phyloP scores from a whole-genome alignment of 1,284 basidiomycete species.

The Filobasidium uniguttulatum region DNA sequence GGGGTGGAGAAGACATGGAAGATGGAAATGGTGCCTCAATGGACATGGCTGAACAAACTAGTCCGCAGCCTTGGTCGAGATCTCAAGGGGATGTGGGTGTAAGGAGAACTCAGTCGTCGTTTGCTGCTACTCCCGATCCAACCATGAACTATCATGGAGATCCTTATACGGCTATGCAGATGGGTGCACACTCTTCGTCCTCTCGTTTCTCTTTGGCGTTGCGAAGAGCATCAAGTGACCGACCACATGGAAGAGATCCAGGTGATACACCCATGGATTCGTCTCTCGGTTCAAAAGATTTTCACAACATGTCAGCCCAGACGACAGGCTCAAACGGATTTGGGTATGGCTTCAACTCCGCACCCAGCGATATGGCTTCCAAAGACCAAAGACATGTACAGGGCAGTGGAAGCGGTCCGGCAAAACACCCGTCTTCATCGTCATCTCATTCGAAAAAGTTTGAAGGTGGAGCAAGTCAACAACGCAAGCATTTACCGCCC shows the following conservation, averaged over 20 bases:
- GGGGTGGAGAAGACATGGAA: background rate
- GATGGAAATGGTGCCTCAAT: background rate
- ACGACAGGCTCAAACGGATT: too few species aligned
- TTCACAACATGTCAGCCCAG: too few species aligned
- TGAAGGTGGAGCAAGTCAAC: background rate
- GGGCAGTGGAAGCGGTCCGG: too few species aligned
- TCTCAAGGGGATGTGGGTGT: too few species aligned
- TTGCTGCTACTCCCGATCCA: background rate
- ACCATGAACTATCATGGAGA: background rate
- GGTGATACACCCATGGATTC: background rate
- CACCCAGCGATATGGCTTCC: too few species aligned
- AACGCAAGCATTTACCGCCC: slow-evolving; percentile 5
- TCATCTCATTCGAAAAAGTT: background rate
- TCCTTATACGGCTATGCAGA: background rate
- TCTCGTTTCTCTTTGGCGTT: background rate
- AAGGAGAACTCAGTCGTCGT: background rate
- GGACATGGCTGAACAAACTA: background rate
- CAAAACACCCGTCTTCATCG: background rate
- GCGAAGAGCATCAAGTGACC: background rate
- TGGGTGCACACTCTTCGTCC: background rate
- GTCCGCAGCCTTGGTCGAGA: background rate
- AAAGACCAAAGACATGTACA: too few species aligned
- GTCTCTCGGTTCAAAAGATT: too few species aligned
- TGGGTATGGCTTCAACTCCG: too few species aligned
- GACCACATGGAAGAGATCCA: background rate